Evolutionary conservation across 768 basidiomycete genomes (phyloP), one percentile per base, ranked within the genome.

Genomic region (Pleurotus cornucopiae): DNA sequence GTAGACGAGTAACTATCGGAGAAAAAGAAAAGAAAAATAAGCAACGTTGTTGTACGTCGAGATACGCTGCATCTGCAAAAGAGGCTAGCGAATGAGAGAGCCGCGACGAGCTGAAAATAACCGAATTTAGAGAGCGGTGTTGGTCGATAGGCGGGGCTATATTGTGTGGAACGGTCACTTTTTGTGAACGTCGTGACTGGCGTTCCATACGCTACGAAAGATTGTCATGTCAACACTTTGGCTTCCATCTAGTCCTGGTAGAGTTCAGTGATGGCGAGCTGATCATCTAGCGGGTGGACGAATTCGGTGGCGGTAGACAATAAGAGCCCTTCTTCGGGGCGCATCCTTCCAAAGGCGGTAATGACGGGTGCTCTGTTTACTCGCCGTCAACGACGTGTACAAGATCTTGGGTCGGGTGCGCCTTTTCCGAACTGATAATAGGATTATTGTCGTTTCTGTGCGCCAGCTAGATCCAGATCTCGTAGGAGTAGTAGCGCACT

Each of bases 171-270:
- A 66, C 59, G 61, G 64, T 63, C 63, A 68, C 73, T 75, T 82
- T 82, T 80, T 81, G 79, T 79, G 71, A 74, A 61, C 61, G 66
- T 26, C 14, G 64, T 63, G 63, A 64, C 57, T 66, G 63, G 66
- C 64, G 64, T 67, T 67, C 68, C 69, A 66, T 63, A 68, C 61
- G 65, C 69, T 71, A 69, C 69, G 71, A 69, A 67, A 66, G 69
- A 74, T 64, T 78, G 76, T 69, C 80, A 82, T 81, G 80, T 80
- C 80, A 81, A 82, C 80, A 63, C 64, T 74, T 73, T 65, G 67
- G 67, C 68, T 71, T 71, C 59, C 63, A 67, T 63, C 63, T 67
- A 63, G 54, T 62, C 67, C 67, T 58, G 64, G 69, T 66, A 70
- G 66, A 73, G 71, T 73, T 74, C 63, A 66, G 66, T 69, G 68